phyloP scores from a whole-genome alignment of 2,329 filamentous ascomycete genomes.

The Albifimbria verrucaria region DNA sequence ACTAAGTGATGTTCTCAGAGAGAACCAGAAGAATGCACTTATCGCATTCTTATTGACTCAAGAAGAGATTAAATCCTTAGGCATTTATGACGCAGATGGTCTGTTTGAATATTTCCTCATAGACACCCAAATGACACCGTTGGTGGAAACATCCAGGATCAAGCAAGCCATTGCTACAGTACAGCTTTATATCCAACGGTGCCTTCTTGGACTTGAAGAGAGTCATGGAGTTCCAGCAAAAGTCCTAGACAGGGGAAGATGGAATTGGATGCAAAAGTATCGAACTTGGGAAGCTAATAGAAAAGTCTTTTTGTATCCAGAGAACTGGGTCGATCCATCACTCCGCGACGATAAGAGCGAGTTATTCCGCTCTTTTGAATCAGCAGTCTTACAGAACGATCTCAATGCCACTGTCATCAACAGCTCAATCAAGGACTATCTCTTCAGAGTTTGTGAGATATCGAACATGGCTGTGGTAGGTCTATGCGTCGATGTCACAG shows the following conservation, averaged over 20 bases:
- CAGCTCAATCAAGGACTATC: neutral
- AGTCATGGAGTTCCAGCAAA: neutral
- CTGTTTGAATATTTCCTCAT: slow-evolving; percentile 11
- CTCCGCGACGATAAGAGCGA: slow-evolving; percentile 6
- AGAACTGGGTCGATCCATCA: slow-evolving; percentile 8
- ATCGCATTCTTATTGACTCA: slow-evolving; percentile 2
- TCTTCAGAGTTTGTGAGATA: neutral
- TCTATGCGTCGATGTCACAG: neutral
- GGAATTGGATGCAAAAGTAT: slow-evolving; percentile 5
- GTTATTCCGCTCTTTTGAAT: slow-evolving; percentile 2
- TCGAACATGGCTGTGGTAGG: neutral
- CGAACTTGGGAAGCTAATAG: slow-evolving; percentile 7
- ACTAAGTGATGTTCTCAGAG: neutral
- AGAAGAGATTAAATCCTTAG: neutral
- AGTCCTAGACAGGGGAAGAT: neutral
- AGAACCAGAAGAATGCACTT: slow-evolving; percentile 5
- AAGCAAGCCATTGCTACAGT: slow-evolving; percentile 12
- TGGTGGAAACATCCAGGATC: slow-evolving; percentile 10
- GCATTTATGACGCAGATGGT: slow-evolving; percentile 4
- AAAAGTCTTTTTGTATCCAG: slow-evolving; percentile 6
- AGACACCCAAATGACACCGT: slow-evolving; percentile 9
- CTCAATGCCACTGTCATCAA: neutral
- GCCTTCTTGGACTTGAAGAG: slow-evolving; percentile 8
- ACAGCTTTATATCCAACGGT: slow-evolving; percentile 12
- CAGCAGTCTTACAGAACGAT: neutral